phyloP scores from a whole-genome alignment of 441 rosid species.

The Populus tomentosa region DNA sequence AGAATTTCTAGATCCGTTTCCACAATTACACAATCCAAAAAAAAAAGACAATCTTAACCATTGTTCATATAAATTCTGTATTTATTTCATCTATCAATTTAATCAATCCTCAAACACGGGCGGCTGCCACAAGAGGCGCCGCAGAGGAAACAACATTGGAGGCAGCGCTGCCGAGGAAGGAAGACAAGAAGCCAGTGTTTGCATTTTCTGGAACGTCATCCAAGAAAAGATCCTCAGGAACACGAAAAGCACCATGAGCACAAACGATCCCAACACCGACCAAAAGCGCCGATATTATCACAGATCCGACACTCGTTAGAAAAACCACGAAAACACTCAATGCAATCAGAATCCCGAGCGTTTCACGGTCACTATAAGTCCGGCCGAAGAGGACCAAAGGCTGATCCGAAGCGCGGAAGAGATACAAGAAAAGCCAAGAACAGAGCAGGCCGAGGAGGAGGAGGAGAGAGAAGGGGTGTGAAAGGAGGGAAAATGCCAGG shows the following conservation, averaged over 20 bases:
- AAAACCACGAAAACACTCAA: conserved; percentile 52
- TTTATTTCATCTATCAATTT: conserved; percentile 10
- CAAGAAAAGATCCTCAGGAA: conserved; percentile 65
- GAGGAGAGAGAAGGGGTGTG: conserved; percentile 62
- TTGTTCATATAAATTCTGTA: not conserved
- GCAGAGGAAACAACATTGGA: conserved; percentile 42
- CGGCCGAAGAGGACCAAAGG: conserved; percentile 71
- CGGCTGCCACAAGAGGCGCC: conserved; percentile 38
- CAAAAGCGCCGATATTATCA: conserved; percentile 59
- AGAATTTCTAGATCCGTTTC: not conserved
- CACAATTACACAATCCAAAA: not conserved
- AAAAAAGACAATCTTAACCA: conserved; percentile 8
- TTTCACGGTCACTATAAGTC: conserved; percentile 55
- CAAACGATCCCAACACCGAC: conserved; percentile 55
- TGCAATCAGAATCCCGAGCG: conserved; percentile 46
- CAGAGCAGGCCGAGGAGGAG: conserved; percentile 56
- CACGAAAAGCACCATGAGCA: conserved; percentile 67
- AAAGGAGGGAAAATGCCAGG: conserved; percentile 56
- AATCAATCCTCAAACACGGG: conserved; percentile 27
- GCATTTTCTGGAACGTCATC: conserved; percentile 62
- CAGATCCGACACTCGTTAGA: conserved; percentile 62
- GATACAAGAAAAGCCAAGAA: conserved; percentile 70
- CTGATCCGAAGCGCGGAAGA: conserved; percentile 67
- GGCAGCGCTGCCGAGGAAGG: conserved; percentile 52
- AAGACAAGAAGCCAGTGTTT: conserved; percentile 51